Percentiles rank a stretch among this genome's conserved stretches.
Conservation (phyloP, 2,329 filamentous ascomycete genomes). For the Furcasterigmium furcatum region DNA sequence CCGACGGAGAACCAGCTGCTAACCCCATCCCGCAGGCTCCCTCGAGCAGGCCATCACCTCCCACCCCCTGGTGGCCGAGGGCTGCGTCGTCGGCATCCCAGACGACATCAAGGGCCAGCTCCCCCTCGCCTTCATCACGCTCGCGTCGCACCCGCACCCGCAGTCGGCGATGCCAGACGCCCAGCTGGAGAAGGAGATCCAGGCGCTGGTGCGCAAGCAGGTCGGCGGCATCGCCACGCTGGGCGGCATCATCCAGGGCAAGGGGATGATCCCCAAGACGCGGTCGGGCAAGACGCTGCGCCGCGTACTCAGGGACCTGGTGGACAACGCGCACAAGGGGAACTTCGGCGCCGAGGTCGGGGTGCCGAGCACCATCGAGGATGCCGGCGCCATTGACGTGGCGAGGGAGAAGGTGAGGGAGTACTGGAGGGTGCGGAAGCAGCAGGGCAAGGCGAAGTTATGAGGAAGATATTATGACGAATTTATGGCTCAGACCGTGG, state of each 20-base stretch:
- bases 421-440: slow-evolving; percentile 63
- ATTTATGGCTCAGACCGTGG: too few species aligned
- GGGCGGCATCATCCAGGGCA: slow-evolving; percentile 81
- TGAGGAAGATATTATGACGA: too few species aligned
- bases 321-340: slow-evolving; percentile 76
- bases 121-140: slow-evolving; percentile 82
- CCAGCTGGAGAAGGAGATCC: slow-evolving; percentile 57
- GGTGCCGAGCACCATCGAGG: slow-evolving; percentile 84
- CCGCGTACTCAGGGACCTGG: slow-evolving; percentile 74
- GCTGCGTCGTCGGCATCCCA: slow-evolving; percentile 81
- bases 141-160: slow-evolving; percentile 43
- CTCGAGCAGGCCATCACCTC: slow-evolving; percentile 90
- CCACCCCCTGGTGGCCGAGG: slow-evolving; percentile 76
- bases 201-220: slow-evolving; percentile 69
- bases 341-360: slow-evolving; percentile 69
- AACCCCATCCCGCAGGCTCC: too few species aligned
- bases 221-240: slow-evolving; percentile 86
- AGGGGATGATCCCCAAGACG: slow-evolving; percentile 88
- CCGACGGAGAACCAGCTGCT: too few species aligned
- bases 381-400: slow-evolving; percentile 69
- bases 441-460: slow-evolving; percentile 47
- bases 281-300: slow-evolving; percentile 87
- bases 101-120: slow-evolving; percentile 86
- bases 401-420: slow-evolving; percentile 68
- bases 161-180: slow-evolving; percentile 45